These are phyloP conservation scores for Ogataea pini DNA, from an alignment of 805 yeast genomes.

Conservation along the genomic window DNA sequence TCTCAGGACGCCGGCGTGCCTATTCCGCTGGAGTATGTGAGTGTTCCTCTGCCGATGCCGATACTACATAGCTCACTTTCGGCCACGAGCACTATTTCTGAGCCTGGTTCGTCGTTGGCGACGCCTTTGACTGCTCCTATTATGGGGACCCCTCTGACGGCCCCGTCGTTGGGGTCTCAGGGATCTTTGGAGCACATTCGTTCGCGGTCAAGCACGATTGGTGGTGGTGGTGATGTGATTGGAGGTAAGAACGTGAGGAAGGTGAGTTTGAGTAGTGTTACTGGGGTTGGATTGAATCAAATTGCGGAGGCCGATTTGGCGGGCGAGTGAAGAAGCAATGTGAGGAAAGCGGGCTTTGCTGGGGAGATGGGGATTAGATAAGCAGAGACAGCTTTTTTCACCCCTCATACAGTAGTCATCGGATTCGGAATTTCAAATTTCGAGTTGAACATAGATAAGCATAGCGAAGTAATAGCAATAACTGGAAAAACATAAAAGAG, in stretches of 20 bases:
- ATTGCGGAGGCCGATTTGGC: constrained; percentile 7
- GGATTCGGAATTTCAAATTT: too few relatives aligned
- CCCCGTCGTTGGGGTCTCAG: constrained; percentile 16
- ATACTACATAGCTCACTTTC: constrained; percentile 3
- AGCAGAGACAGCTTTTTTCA: too few relatives aligned
- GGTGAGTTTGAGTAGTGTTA: constrained; percentile 10
- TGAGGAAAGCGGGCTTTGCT: too few relatives aligned
- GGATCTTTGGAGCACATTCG: constrained; percentile 14
- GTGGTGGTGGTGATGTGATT: constrained; percentile 24
- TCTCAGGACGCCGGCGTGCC: constrained; percentile 8
- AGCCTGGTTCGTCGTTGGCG: constrained; percentile 10
- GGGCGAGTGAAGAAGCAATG: too few relatives aligned
- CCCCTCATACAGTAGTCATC: too few relatives aligned
- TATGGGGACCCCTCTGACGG: constrained; percentile 14
- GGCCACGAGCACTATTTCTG: constrained; percentile 8
- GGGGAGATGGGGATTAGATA: too few relatives aligned
- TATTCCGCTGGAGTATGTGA: not conserved
- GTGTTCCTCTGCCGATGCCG: not conserved
- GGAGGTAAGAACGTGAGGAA: constrained; percentile 13
- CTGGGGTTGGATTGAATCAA: constrained; percentile 5
- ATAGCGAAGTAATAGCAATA: not conserved
- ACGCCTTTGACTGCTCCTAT: constrained; percentile 15
- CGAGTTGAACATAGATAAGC: too few relatives aligned
- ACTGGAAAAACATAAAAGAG: not conserved
- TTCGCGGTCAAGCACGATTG: constrained; percentile 28